Evolutionary conservation across 768 basidiomycete genomes (phyloP).

Genomic region (Tylopilus subfusipes): DNA sequence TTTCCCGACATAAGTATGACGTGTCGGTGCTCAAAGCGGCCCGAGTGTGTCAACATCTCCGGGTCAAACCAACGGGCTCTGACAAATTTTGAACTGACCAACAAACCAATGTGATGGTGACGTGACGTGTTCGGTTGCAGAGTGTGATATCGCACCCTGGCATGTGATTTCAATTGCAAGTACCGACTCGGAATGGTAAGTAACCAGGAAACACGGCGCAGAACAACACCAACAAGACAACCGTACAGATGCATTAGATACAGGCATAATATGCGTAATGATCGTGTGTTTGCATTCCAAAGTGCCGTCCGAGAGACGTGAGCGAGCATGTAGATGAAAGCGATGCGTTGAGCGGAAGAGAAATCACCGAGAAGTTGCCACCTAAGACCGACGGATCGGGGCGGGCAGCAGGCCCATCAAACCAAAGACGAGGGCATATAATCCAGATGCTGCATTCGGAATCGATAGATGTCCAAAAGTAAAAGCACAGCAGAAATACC

Average conservation of each 20-base stretch:
- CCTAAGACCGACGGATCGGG: slow-evolving; percentile 46
- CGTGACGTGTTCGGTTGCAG: neutral
- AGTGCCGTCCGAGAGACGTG: neutral
- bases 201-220: no score
- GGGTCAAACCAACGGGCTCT: neutral
- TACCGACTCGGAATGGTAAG: no score
- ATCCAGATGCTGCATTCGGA: slow-evolving; percentile 51
- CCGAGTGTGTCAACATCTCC: neutral
- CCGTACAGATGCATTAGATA: slow-evolving; percentile 18
- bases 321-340: neutral
- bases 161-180: neutral
- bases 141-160: neutral
- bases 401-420: slow-evolving; percentile 68
- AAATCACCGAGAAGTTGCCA: slow-evolving; percentile 32
- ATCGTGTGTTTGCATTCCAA: slow-evolving; percentile 11
- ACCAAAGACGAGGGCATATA: slow-evolving; percentile 72
- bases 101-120: neutral
- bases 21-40: no score
- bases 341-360: neutral
- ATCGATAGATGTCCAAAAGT: neutral
- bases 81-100: neutral
- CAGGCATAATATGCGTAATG: neutral
- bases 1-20: no score
- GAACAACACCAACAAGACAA: slow-evolving; percentile 7
- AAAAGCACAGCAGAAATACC: slow-evolving; percentile 36